Evolutionary conservation across 2,329 filamentous ascomycete species (phyloP), one percentile per base, ranked within the genome.

Genomic region (Neonectria coccinea): DNA sequence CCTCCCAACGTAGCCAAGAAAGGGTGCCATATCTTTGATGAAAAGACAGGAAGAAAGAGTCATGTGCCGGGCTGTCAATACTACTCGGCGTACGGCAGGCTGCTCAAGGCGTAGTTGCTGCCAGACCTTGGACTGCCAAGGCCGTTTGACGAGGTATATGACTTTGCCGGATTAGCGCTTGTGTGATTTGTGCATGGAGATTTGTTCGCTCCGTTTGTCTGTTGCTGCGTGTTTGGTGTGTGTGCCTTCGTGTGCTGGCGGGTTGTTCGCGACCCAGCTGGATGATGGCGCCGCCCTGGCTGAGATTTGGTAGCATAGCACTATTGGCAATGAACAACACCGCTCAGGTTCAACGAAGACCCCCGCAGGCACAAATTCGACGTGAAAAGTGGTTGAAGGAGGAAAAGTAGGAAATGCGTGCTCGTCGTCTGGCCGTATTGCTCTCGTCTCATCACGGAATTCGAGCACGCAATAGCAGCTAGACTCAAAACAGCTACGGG

Each of bases 1-100:
- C 94, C 94, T 39, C 94, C 94, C 3, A 97, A 97, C 74, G 94
- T 95, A 41, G 93, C 93, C 41, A 91, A 87, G 64, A 87, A 88
- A 65, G 94, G 94, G 25, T 97, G 93, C 78, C 87, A 92, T 74
- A 88, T 95, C 75, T 97, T 95, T 78, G 88, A 95, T 73, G 87
- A 90, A 68, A 84, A 84, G 71, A 97, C 93, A 4, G 92, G 94
- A 57, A 89, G 89, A 78, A 88, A 86, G 62, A 91, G 85, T 70
- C 91, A 93, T 77, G 85, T 94, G 51, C 84, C 85, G 63, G 91
- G 92, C 74, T 90, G 88, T 74, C 86, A 88, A 64, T 92, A 92
- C 81, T 93, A 88, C 79, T 94, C 92, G 51, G 84, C 79, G 55
- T 89, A 85, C 77, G 88, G 87, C 36, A 79, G 81, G 66, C 77